These are phyloP conservation scores for Escovopsis sp. DNA, from an alignment of 2,329 filamentous ascomycete species.

Conservation along the genomic window DNA sequence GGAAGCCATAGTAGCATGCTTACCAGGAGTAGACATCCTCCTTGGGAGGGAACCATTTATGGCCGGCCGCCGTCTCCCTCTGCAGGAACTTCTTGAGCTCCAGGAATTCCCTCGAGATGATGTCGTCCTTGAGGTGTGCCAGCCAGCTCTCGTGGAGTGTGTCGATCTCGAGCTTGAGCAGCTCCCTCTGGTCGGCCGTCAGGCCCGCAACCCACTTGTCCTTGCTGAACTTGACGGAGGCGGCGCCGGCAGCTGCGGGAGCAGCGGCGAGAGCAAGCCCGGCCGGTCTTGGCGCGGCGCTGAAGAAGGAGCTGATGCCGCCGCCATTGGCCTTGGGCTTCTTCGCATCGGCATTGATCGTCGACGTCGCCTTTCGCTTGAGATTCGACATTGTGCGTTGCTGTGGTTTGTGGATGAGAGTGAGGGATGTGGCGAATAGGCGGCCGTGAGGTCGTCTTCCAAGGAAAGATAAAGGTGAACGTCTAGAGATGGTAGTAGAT, in stretches of 20 bases:
- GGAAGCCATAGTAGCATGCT: conserved; percentile 9
- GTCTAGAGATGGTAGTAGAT: no score
- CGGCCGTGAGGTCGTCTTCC: no score
- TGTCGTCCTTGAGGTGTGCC: conserved; percentile 72
- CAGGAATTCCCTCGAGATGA: conserved; percentile 66
- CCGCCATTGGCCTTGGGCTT: conserved; percentile 60
- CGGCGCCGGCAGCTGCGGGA: conserved; percentile 14
- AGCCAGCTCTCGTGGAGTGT: conserved; percentile 89
- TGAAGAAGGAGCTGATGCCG: conserved; percentile 77
- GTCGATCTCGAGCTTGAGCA: conserved; percentile 81
- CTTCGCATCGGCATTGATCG: conserved; percentile 38
- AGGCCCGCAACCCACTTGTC: conserved; percentile 73
- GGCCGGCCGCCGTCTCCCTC: conserved; percentile 55
- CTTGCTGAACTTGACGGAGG: conserved; percentile 61
- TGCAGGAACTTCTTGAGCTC: conserved; percentile 78
- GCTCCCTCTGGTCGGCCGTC: conserved; percentile 63
- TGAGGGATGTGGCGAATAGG: no score
- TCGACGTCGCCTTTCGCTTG: conserved; percentile 50
- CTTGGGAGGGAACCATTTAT: conserved; percentile 74
- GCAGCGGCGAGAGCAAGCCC: conserved; percentile 3
- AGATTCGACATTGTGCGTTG: conserved; percentile 33
- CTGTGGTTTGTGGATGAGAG: no score
- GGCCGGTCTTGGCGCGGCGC: conserved; percentile 41
- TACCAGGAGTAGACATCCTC: conserved; percentile 94
- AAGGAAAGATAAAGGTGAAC: no score